Evolutionary conservation across 192 early-diverging fungal species (phyloP).

Genomic region (Phlyctochytrium arcticum): DNA sequence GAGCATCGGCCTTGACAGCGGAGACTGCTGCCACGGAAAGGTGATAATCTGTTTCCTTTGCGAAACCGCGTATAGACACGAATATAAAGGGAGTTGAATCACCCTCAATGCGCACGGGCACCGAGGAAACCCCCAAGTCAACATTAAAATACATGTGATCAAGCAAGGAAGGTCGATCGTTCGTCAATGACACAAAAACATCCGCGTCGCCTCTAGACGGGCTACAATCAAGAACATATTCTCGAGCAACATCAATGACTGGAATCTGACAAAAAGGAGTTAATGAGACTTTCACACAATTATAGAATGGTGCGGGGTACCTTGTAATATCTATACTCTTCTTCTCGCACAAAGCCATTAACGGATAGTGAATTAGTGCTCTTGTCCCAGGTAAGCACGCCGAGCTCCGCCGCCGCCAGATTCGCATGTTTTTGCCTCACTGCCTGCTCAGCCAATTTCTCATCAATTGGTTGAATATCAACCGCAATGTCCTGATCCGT

Average conservation of each 20-base stretch:
- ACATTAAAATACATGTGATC: constrained; percentile 35
- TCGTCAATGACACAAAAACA: constrained; percentile 29
- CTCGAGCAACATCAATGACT: too few relatives aligned
- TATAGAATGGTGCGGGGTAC: not conserved
- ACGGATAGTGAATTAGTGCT: too few relatives aligned
- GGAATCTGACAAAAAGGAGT: too few relatives aligned
- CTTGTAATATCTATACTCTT: constrained; percentile 10
- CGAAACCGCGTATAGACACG: constrained; percentile 14
- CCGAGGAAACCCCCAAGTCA: constrained; percentile 6
- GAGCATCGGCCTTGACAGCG: not conserved
- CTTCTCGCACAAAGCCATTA: too few relatives aligned
- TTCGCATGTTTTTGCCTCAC: constrained; percentile 18
- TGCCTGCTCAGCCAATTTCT: constrained; percentile 13
- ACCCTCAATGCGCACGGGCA: not conserved
- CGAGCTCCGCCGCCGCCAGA: not conserved
- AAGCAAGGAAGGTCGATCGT: constrained; percentile 25
- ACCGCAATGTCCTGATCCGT: constrained; percentile 80
- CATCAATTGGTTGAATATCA: constrained; percentile 58
- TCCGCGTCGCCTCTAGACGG: constrained; percentile 30
- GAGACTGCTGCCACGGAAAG: not conserved
- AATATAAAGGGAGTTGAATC: constrained; percentile 22
- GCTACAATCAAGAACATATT: too few relatives aligned
- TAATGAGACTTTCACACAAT: too few relatives aligned
- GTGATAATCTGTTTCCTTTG: not conserved
- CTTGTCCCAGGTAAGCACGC: not conserved